Conservation (phyloP, 305 asterid species). For the Withania somnifera region DNA sequence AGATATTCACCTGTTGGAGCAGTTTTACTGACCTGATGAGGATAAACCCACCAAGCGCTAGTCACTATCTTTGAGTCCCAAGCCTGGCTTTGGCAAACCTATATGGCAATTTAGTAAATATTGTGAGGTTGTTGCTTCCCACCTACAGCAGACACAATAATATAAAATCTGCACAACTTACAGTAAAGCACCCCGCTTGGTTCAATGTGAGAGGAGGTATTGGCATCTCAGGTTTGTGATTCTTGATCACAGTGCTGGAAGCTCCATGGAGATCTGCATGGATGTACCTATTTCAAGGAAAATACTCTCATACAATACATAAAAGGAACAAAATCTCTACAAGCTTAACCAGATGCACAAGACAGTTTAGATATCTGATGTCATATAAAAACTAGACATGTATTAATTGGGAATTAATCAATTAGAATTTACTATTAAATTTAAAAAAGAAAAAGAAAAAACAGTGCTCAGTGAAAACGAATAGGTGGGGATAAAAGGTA, state of each 20-base stretch:
- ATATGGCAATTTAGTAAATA: conserved; percentile 5
- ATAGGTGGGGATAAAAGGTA: not conserved
- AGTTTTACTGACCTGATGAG: conserved; percentile 94
- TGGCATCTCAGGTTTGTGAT: conserved; percentile 77
- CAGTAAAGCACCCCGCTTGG: conserved; percentile 94
- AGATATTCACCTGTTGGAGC: conserved; percentile 99
- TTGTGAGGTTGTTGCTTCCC: not conserved
- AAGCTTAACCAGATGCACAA: not conserved
- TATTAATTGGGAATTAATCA: not conserved
- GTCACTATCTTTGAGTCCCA: conserved; percentile 98
- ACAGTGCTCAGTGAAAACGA: not conserved
- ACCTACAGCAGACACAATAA: not conserved
- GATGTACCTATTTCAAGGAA: conserved; percentile 51
- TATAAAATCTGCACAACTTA: conserved; percentile 21
- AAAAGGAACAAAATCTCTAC: not conserved
- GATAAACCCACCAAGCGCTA: conserved; percentile 99
- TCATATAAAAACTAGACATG: not conserved
- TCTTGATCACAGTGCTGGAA: conserved; percentile 92
- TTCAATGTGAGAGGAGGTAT: conserved; percentile 95
- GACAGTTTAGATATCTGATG: not conserved
- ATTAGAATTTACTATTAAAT: not conserved
- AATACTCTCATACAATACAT: conserved; percentile 6
- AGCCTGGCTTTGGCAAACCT: conserved; percentile 99
- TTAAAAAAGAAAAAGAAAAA: not conserved
- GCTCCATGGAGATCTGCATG: conserved; percentile 99